Evolutionary conservation across 208 protist species (phyloP), one percentile per base, ranked within the genome.

Genomic region (Leishmania gerbilli): DNA sequence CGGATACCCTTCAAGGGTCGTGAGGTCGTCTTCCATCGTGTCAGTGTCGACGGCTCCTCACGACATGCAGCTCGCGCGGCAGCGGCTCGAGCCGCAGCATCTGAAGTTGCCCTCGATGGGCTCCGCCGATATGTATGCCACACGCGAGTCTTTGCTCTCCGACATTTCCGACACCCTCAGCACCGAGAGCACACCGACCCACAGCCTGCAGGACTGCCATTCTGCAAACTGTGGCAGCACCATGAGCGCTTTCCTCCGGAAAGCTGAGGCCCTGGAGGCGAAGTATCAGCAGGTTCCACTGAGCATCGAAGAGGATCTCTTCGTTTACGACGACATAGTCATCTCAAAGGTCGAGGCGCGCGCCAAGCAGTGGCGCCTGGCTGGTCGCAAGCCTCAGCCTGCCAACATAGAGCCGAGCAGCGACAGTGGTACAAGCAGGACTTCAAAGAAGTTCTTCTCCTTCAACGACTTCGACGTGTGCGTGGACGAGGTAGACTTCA

Each of bases 391-490:
- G 71, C 90, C 88, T 21, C 90, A 84, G 13, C 75, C 76, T 49
- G 40, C 82, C 6, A 64, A 60, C 47, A 45, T 85, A 58, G 71
- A 79, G 4, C 11, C 1, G 62, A 19, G 11, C n/a, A 11, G 19
- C 6, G 47, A 71, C 58, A 45, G 58, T 9, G 31, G 27, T 6
- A 45, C 68, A 11, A 69, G 49, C 27, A 65, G 19, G 51, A 69
- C 53, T 47, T 56, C 9, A 27, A 77, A 79, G 9, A 89, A 80
- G 24, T 79, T 88, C 75, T 97, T 97, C 84, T 77, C 77, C 78
- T 98, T 97, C 82, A 95, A 92, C 49, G 95, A 97, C 83, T 96
- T 96, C 58, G 89, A 90, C 62, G 87, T 97, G 9, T 92, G 83
- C 74, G 92, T 98, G 42, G 93, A 96, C 69, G 93, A 98, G 85